phyloP scores from a whole-genome alignment of 306 rosid genomes.

The Cyamopsis tetragonoloba region DNA sequence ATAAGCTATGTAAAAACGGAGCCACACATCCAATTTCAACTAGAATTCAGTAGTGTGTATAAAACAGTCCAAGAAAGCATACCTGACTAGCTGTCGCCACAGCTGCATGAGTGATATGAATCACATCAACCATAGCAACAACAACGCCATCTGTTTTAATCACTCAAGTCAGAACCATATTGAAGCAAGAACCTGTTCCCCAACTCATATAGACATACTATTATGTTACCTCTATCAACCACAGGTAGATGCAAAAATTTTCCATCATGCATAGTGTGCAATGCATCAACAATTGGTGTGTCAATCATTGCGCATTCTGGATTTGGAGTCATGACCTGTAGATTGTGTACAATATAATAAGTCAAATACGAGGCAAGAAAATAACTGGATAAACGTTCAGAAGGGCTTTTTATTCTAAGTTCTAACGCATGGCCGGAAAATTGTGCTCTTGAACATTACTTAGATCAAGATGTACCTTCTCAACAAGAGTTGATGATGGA shows the following conservation, averaged over 20 bases:
- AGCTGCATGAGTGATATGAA: conserved; percentile 90
- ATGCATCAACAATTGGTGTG: conserved; percentile 92
- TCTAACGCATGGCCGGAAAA: neutral
- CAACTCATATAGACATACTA: neutral
- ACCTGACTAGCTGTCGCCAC: conserved; percentile 78
- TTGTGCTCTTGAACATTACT: neutral
- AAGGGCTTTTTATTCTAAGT: neutral
- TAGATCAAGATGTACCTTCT: conserved; percentile 53
- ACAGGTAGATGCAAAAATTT: conserved; percentile 92
- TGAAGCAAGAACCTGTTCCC: neutral
- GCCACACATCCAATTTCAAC: conserved; percentile 9
- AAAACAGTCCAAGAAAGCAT: conserved; percentile 15
- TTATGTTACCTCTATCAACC: conserved; percentile 63
- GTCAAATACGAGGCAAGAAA: neutral
- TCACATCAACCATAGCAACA: conserved; percentile 76
- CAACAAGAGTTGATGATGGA: conserved; percentile 73
- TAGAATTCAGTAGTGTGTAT: neutral
- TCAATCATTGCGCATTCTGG: conserved; percentile 86
- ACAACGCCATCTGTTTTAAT: conserved; percentile 67
- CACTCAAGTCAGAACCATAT: conserved; percentile 31
- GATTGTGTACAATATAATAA: conserved; percentile 21
- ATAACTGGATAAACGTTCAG: neutral
- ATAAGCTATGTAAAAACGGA: neutral
- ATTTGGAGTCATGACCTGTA: conserved; percentile 89
- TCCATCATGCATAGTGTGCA: conserved; percentile 90